Base-by-base conservation (phyloP, 1,284 basidiomycete species). In the Crepidotus sp. region DNA sequence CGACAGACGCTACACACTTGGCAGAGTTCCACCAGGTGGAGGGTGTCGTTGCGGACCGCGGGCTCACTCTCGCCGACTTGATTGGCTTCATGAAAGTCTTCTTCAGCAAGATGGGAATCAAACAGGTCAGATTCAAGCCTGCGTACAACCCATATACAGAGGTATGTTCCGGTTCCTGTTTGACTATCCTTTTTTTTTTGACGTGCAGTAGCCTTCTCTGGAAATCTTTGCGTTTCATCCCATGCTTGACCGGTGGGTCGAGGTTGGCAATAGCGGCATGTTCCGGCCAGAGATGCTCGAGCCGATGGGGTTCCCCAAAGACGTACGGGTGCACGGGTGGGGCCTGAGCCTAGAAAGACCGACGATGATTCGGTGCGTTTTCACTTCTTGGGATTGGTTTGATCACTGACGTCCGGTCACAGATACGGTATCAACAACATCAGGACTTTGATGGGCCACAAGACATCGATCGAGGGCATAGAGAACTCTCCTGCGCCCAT, bases 1-100 rank as follows among this genome's bases (percentile, higher is more conserved):
- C 96, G 0, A 92, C 93, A 69, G 96, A 99, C 65, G 94, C 94
- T 27, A 99, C 96, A n/a, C 96, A 99, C 70, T 61, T 99, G 50
- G 96, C 96, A 14, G 96, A 99, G 67, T 99, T 99, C 74, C 95
- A 98, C 63, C 96, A 99, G 67, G 96, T 99, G 10, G 96, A 99
- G 66, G 96, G 96, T 48, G 95, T 99, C 36, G 93, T 99, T 11
- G 96, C 96, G 11, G 96, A 98, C 67, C 80, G 84, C 55, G 80
- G 84, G 50, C 71, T 98, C 50, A 98, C 95, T 2, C 71, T 99
- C n/a, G 96, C 93, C 13, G 93, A 98, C 63, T 70, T 99, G 49
- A 97, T 42, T 45, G 92, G 92, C 19, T 96, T 98, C 71, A 96
- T 98, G 93, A 77, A 89, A 55, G 88, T 93, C 46, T 99, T 98